Evolutionary conservation across 768 basidiomycete species (phyloP), one percentile per base, ranked within the genome.

Genomic region (Panaeolus papilionaceus): DNA sequence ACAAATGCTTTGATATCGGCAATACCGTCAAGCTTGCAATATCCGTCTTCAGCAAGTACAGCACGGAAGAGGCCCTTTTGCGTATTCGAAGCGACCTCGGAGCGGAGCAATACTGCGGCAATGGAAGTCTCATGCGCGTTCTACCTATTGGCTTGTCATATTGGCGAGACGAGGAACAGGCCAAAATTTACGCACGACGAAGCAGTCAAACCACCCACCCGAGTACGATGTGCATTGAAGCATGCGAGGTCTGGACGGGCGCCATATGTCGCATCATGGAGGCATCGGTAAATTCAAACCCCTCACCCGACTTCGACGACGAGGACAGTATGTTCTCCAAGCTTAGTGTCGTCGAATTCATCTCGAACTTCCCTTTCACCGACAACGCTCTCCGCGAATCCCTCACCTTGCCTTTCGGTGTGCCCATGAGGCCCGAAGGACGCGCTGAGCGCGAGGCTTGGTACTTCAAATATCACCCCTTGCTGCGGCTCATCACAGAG

Each of bases 81-180:
- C 61, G 64, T 14, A 81, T 85, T 65, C 71, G 72, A 14, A 67
- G 66, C 3, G 65, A 75, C n/a, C 68, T 84, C 16, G 64, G 67
- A n/a, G 71, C 68, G 0, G 71, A 77, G 2, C 44, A 65, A 0
- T 79, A 66, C 65, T 75, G 76, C 23, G 81, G 81, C 11, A 84
- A 83, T 69, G 84, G 82, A 11, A 83, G 81, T 64, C 72, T 86
- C 44, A 81, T 84, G 81, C 80, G 85, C n/a, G 73, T 85, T 42
- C 66, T 83, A 5, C 83, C 84, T 6, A 72, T 85, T 1, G 81
- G 79, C 0, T 74, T 86, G 26, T 77, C 80, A 26, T 84, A 83
- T 68, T 83, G 80, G 80, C 72, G 76, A 37, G 75, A 81, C 64
- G 76, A 78, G 14, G 66, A 64, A 7, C 67, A 72, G 38, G 80